Percentiles rank a stretch among this genome's conserved stretches.
Conservation (phyloP, 495 filamentous ascomycete species). For the Penicillium pulvis region DNA sequence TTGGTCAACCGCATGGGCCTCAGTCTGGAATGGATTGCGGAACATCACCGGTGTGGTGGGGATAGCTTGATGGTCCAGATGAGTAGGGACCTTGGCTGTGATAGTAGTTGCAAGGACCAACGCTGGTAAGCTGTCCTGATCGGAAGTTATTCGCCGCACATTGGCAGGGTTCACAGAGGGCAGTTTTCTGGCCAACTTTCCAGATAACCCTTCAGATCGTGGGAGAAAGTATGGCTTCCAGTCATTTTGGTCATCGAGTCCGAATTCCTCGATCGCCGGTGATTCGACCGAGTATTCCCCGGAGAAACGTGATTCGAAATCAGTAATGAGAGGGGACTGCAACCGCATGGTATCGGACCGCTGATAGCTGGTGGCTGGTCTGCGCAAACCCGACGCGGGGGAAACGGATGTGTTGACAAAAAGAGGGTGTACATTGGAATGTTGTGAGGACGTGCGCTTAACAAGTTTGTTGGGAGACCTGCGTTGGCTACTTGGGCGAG, state of each 20-base stretch:
- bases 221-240: slow-evolving; percentile 53
- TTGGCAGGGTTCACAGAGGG: slow-evolving; percentile 30
- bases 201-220: slow-evolving; percentile 34
- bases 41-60: slow-evolving; percentile 32
- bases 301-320: slow-evolving; percentile 32
- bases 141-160: slow-evolving; percentile 32
- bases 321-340: slow-evolving; percentile 32
- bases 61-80: slow-evolving; percentile 5
- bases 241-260: slow-evolving; percentile 19
- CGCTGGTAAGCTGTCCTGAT: slow-evolving; percentile 33
- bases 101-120: slow-evolving; percentile 45
- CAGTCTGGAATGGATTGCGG: slow-evolving; percentile 38
- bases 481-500: slow-evolving; percentile 46
- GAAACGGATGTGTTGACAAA: slow-evolving; percentile 43
- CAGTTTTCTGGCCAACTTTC: slow-evolving; percentile 37
- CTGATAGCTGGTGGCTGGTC: slow-evolving; percentile 88
- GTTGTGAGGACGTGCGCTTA: slow-evolving; percentile 74
- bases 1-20: not conserved
- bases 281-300: slow-evolving; percentile 18
- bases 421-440: slow-evolving; percentile 41
- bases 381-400: slow-evolving; percentile 61
- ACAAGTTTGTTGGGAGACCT: slow-evolving; percentile 80
- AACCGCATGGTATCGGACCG: slow-evolving; percentile 70
- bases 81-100: slow-evolving; percentile 11
- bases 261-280: slow-evolving; percentile 20